phyloP scores from a whole-genome alignment of 805 yeast genomes.

The Saccharomycopsis javanensis region DNA sequence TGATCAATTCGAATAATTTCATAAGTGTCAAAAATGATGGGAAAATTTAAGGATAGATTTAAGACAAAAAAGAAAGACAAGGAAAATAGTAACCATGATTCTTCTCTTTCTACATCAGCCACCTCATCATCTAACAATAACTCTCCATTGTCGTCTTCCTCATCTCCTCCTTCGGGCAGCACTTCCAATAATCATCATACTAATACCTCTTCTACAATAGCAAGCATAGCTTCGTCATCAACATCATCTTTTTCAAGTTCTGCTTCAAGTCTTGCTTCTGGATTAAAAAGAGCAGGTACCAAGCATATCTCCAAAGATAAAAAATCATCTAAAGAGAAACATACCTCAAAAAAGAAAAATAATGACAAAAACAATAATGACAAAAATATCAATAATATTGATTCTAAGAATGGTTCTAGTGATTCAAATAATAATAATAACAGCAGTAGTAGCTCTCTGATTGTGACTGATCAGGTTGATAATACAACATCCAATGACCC shows the following conservation, averaged over 20 bases:
- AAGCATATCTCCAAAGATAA: slow-evolving; percentile 17
- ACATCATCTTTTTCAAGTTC: background rate
- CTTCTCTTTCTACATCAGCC: background rate
- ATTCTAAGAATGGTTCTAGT: background rate
- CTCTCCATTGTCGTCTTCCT: background rate
- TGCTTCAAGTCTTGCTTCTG: slow-evolving; percentile 5
- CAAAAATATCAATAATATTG: background rate
- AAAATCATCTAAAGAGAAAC: slow-evolving; percentile 11
- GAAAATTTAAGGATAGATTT: slow-evolving; percentile 19
- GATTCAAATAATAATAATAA: background rate
- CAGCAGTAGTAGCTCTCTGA: background rate
- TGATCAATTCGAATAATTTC: no score
- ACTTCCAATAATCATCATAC: background rate
- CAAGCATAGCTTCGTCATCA: background rate
- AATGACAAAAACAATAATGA: background rate
- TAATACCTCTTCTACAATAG: background rate
- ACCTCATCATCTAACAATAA: background rate
- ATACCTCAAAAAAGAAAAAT: background rate
- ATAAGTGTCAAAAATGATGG: slow-evolving; percentile 16
- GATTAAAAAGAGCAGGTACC: slow-evolving; percentile 17
- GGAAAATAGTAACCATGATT: slow-evolving; percentile 2
- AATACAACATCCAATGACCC: background rate
- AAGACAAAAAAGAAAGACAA: slow-evolving; percentile 17
- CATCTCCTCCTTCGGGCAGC: background rate
- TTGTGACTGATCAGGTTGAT: background rate